These are phyloP conservation scores for Tephrocybe sp. DNA, from an alignment of 768 basidiomycete genomes.

Conservation along the genomic window DNA sequence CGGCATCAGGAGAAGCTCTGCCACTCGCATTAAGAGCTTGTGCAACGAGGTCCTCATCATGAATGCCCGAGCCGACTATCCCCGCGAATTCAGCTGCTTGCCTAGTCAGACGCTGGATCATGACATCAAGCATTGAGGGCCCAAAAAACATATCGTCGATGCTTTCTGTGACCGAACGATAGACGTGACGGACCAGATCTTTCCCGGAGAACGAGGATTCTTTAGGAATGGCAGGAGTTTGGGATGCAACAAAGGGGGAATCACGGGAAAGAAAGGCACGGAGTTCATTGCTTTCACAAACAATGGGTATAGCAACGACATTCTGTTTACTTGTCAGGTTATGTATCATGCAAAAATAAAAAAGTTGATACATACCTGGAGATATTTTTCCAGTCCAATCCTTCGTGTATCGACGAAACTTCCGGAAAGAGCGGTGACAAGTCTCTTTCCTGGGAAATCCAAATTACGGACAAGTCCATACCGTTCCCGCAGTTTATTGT, in stretches of 20 bases:
- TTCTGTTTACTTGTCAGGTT: constrained; percentile 40
- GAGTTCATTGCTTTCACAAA: constrained; percentile 81
- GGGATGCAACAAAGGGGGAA: constrained; percentile 73
- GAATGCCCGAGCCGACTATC: constrained; percentile 71
- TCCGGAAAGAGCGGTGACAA: constrained; percentile 85
- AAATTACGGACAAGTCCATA: constrained; percentile 63
- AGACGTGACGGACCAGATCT: constrained; percentile 81
- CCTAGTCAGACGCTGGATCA: constrained; percentile 85
- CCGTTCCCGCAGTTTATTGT: constrained; percentile 79
- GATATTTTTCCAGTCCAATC: constrained; percentile 79
- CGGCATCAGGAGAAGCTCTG: constrained; percentile 61
- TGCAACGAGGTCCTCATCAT: constrained; percentile 82
- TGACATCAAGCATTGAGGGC: constrained; percentile 92
- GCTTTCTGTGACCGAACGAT: constrained; percentile 88
- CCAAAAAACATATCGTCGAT: constrained; percentile 98
- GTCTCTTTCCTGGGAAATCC: constrained; percentile 92
- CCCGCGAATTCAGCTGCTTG: constrained; percentile 90
- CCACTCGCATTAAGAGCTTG: constrained; percentile 75
- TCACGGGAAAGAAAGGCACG: constrained; percentile 85
- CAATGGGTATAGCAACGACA: constrained; percentile 66
- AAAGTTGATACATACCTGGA: constrained; percentile 59
- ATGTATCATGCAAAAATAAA: background rate
- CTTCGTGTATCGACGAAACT: constrained; percentile 83
- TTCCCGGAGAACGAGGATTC: constrained; percentile 58
- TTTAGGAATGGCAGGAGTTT: constrained; percentile 39